Base-by-base conservation (phyloP, 2,329 filamentous ascomycete species). In the Chrysoporthe austroafricana region DNA sequence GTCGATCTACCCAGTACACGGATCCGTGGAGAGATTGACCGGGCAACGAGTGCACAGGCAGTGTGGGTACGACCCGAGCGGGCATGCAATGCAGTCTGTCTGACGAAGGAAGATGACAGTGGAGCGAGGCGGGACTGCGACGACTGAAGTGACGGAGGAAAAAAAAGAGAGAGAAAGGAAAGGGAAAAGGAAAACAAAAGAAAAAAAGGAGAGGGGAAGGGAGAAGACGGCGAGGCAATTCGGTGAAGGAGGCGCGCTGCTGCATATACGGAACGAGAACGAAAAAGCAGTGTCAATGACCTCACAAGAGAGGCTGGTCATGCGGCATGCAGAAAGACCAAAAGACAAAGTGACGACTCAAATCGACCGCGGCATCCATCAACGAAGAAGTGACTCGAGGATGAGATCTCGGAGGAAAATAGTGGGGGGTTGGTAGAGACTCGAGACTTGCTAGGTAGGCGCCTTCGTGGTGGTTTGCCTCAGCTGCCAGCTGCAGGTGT, bases 401-500 rank as follows among this genome's bases (percentile, higher is more conserved):
- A 44, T 42, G 42, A 43, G 21, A 43, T 26, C 36, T 26, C 9
- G 5, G 6, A 60, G 39, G n/a, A 16, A 44, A 26, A 60, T 32
- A 60, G 39, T 32, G 39, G 39, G 36, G 57, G 34, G 2, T 44
- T 60, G 57, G 42, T 60, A 34, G n/a, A 54, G 54, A 39, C 9
- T 4, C 3, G 32, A 18, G 34, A 21, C 13, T 11, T 58, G 6
- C 39, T 34, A 1, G 39, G 21, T 11, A 32, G 62, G 48, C 32
- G 16, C n/a, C 18, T 48, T 2, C 21, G 14, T 44, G 50, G 48
- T 43, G 36, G 34, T 57, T 64, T 46, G 52, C 52, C 52, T 58
- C 62, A 64, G 62, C 62, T 64, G 62, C 62, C 54, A 64, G 39
- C 26, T 59, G 62, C 62, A 64, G 52, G 62, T 64, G 62, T 16